Base-by-base conservation (phyloP, 306 rosid genomes). In the Canavalia gladiata region DNA sequence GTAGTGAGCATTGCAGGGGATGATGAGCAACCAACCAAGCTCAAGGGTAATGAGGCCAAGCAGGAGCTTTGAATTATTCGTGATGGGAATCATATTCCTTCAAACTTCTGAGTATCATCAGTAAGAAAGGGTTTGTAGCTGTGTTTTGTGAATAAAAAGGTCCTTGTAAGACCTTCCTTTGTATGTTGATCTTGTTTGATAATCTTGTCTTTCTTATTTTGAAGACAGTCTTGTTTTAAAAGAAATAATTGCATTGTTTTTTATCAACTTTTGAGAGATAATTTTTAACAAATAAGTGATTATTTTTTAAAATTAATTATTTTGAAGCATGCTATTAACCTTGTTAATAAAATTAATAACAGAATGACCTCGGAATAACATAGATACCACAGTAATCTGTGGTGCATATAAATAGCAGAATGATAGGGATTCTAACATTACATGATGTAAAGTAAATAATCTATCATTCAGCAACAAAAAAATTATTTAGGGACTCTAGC, bases 1-100 rank as follows among this genome's bases (percentile, higher is more conserved):
- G 51, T 88, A 33, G 89, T 90, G 3, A 82, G 70, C 80, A 89
- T 92, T 75, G 89, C 78, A 0, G 88, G 63, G 6, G 88, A 70
- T 81, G 78, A 75, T 71, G 8, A 28, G 56, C 51, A 85, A 18
- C 0, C 41, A 29, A 76, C 74, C 13, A 73, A 88, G 78, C 67
- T 70, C 74, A 60, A 67, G 70, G 31, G 62, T 1, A 67, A 52
- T 42, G 84, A 41, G 75, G 63, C 64, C 72, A 88, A 85, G 85
- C 92, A 92, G 46, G 97, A 90, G 84, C 89, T 90, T 29, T 89
- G 84, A 91, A 56, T 11, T 8, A 79, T 18, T 18, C 25, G 25
- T 18, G 25, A 18, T 18, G 25, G 25, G 25, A 18, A 18, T 18
- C 25, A 37, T 47, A 0, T 29, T 54, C 18, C 60, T n/a, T 9